These are phyloP conservation scores for Penicillium mononematosum DNA, from an alignment of 495 filamentous ascomycete species.

Conservation along the genomic window DNA sequence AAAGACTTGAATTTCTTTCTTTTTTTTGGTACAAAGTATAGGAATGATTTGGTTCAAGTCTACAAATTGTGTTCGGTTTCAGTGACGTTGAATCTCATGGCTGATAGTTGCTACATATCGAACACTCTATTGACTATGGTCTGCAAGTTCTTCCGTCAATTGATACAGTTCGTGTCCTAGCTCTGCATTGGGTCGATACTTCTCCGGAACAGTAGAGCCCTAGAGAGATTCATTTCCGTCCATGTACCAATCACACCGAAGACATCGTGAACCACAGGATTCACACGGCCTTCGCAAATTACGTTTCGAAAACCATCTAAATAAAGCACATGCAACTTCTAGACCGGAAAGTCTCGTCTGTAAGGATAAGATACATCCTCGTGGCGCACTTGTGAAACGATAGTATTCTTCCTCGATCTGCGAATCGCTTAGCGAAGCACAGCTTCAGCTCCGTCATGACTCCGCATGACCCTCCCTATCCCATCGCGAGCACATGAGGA, in stretches of 20 bases:
- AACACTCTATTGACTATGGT: too few relatives aligned
- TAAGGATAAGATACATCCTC: slow-evolving; percentile 8
- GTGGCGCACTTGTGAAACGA: not conserved
- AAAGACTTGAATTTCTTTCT: slow-evolving; percentile 4
- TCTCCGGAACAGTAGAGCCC: slow-evolving; percentile 6
- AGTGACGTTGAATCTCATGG: not conserved
- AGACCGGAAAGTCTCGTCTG: slow-evolving; percentile 10
- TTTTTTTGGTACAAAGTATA: not conserved
- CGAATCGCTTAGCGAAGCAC: too few relatives aligned
- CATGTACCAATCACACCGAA: slow-evolving; percentile 3
- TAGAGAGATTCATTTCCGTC: slow-evolving; percentile 8
- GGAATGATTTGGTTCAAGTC: not conserved
- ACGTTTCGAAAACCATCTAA: slow-evolving; percentile 11
- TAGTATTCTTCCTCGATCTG: too few relatives aligned
- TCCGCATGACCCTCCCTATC: too few relatives aligned
- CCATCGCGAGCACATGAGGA: too few relatives aligned
- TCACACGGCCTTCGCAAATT: slow-evolving; percentile 10
- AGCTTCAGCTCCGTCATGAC: too few relatives aligned
- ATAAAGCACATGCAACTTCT: slow-evolving; percentile 5
- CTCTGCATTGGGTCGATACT: slow-evolving; percentile 10
- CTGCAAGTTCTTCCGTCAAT: slow-evolving; percentile 2
- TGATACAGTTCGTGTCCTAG: slow-evolving; percentile 10
- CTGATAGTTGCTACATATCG: too few relatives aligned
- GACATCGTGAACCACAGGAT: slow-evolving; percentile 4
- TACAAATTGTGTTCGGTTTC: not conserved